Percentiles rank a stretch among this genome's conserved stretches.
Conservation (phyloP, 768 basidiomycete genomes). For the Kwoniella pini region DNA sequence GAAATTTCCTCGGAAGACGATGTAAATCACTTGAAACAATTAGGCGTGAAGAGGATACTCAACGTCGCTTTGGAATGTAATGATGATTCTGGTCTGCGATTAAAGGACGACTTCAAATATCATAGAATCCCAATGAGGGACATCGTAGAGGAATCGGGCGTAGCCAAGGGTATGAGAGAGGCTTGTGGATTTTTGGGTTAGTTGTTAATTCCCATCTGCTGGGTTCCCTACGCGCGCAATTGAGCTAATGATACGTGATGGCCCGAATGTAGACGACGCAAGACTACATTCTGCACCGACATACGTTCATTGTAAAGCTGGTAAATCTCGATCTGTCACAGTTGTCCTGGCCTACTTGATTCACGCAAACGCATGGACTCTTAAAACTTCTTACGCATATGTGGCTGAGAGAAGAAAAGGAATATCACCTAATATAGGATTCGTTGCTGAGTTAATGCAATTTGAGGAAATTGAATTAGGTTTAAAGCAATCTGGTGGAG, state of each 20-base stretch:
- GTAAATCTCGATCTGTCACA: constrained; percentile 92
- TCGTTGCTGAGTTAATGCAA: constrained; percentile 94
- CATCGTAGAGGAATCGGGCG: constrained; percentile 90
- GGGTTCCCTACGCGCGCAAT: constrained; percentile 6
- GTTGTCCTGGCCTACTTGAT: constrained; percentile 97
- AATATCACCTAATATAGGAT: constrained; percentile 96
- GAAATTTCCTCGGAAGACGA: constrained; percentile 76
- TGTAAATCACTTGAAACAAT: constrained; percentile 67
- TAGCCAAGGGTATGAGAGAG: constrained; percentile 75
- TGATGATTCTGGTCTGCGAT: constrained; percentile 66
- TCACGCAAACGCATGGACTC: constrained; percentile 94
- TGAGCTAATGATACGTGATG: constrained; percentile 9
- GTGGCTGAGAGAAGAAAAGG: constrained; percentile 90
- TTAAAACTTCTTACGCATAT: constrained; percentile 85
- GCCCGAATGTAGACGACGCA: constrained; percentile 72
- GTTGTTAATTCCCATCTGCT: too few relatives aligned
- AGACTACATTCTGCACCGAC: constrained; percentile 82
- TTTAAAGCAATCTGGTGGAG: constrained; percentile 59
- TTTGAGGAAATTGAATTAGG: constrained; percentile 91
- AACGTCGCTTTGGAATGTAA: constrained; percentile 92
- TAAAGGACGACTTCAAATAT: constrained; percentile 75
- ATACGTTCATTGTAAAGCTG: constrained; percentile 95
- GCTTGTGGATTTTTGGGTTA: constrained; percentile 83
- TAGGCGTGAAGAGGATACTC: constrained; percentile 83
- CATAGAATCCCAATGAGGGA: constrained; percentile 88